These are phyloP conservation scores for Plantago elongata DNA, from an alignment of 257 asterid genomes.

Conservation along the genomic window DNA sequence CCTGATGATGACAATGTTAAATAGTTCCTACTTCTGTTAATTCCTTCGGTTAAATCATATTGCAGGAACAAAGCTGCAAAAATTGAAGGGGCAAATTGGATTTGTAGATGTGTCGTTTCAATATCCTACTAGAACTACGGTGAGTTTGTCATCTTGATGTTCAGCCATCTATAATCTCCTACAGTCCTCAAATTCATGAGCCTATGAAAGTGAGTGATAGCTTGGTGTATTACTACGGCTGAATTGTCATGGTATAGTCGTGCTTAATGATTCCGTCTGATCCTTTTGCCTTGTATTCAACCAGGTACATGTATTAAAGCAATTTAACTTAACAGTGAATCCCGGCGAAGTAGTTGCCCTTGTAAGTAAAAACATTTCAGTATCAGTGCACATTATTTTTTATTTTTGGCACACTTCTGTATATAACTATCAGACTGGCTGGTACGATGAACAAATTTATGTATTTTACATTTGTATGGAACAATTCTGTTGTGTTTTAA, in stretches of 20 bases:
- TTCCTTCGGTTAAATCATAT: background rate
- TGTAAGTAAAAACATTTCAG: constrained; percentile 43
- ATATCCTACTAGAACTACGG: constrained; percentile 75
- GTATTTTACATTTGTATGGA: constrained; percentile 3
- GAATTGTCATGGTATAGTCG: no score
- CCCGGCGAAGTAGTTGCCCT: constrained; percentile 92
- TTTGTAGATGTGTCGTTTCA: constrained; percentile 60
- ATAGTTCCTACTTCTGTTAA: no score
- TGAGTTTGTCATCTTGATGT: constrained; percentile 26
- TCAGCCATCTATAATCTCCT: background rate
- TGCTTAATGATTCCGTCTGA: constrained; percentile 1
- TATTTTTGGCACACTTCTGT: constrained; percentile 7
- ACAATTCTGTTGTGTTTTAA: background rate
- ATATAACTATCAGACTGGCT: constrained; percentile 15
- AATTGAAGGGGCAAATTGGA: constrained; percentile 67
- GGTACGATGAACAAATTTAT: constrained; percentile 1
- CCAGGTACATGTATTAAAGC: constrained; percentile 67
- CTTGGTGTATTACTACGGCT: no score
- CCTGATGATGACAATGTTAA: no score
- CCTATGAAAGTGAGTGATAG: no score
- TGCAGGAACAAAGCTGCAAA: constrained; percentile 69
- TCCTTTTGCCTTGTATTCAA: constrained; percentile 23
- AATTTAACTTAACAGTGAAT: constrained; percentile 59
- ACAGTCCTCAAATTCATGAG: no score
- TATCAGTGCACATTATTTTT: background rate